Evolutionary conservation across 192 early-diverging fungal genomes (phyloP), one percentile per base, ranked within the genome.

Genomic region (Umbelopsis ramanniana): DNA sequence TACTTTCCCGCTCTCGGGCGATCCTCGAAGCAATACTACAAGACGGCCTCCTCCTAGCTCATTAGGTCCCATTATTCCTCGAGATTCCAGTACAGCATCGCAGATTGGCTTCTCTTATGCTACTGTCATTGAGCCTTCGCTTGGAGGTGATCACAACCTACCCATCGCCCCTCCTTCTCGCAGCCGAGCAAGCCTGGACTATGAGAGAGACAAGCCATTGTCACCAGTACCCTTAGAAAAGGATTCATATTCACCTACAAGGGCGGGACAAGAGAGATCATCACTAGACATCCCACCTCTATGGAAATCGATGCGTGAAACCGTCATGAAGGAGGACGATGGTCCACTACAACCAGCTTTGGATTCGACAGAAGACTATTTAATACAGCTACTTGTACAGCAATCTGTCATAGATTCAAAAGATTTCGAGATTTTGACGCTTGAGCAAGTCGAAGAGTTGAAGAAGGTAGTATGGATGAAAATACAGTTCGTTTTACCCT

Each of bases 361-460:
- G 71, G 83, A 80, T 19, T 79, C 81, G 4, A 73, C 76, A 10
- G 75, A 71, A 17, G 86, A 87, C 43, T 76, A 81, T 75, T 50
- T 83, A 12, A 74, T 84, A 38, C 83, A 83, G 68, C 68, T 85
- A 9, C 57, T 87, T 60, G 72, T 90, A 6, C 83, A 84, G 11
- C 84, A 86, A 45, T 84, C 89, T 0, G 74, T 87, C 0, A 76
- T 86, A 6, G 89, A 90, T 73, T 75, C 89, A 1, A 80, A 80
- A 46, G 82, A 82, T 2, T 90, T 84, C 70, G 81, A 83, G 11
- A 70, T 87, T 4, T 67, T 90, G 43, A 57, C 80, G 10, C 79
- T 85, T 22, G 84, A 88, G 26, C 76, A 87, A 46, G 80, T 87
- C 11, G 87, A 87, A 23, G 79, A 70, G 35, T 48, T 88, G 37